phyloP scores from a whole-genome alignment of 805 yeast genomes.

The Naumovozyma castellii region DNA sequence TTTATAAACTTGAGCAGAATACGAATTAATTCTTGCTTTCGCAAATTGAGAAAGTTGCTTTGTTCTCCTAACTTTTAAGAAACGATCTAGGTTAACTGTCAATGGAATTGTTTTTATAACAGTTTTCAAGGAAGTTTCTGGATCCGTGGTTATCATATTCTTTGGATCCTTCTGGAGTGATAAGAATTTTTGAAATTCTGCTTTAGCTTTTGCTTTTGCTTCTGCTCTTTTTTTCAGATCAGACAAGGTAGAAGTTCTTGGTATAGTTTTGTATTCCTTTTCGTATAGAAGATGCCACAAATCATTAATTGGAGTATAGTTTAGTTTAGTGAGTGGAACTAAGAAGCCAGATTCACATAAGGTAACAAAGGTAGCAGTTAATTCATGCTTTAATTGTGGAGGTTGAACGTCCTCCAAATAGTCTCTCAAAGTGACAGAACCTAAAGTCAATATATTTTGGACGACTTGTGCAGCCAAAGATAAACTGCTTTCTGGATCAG shows the following conservation, averaged over 20 bases:
- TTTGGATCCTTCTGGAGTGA: conserved; percentile 25
- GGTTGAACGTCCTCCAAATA: conserved; percentile 30
- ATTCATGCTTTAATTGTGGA: conserved; percentile 15
- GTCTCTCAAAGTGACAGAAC: conserved; percentile 52
- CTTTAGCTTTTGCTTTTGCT: conserved; percentile 44
- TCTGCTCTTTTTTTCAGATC: conserved; percentile 50
- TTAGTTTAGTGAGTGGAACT: conserved; percentile 35
- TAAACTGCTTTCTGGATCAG: conserved; percentile 5
- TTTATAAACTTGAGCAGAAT: conserved; percentile 57
- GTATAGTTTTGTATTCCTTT: conserved; percentile 32
- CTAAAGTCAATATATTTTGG: conserved; percentile 60
- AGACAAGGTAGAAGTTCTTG: conserved; percentile 35
- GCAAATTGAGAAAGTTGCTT: conserved; percentile 54
- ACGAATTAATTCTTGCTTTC: conserved; percentile 56
- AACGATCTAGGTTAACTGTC: conserved; percentile 56
- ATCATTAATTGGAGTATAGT: conserved; percentile 31
- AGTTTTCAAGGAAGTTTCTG: conserved; percentile 31
- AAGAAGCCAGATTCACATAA: conserved; percentile 45
- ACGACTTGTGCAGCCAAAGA: conserved; percentile 37
- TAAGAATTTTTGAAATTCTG: conserved; percentile 31
- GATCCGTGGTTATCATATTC: conserved; percentile 24
- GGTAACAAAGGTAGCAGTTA: conserved; percentile 34
- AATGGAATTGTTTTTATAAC: conserved; percentile 45
- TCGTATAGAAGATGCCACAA: conserved; percentile 35
- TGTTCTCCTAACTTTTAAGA: conserved; percentile 56